Conservation (phyloP, 2,329 filamentous ascomycete genomes). For the Paracoccidioides brasiliensis region DNA sequence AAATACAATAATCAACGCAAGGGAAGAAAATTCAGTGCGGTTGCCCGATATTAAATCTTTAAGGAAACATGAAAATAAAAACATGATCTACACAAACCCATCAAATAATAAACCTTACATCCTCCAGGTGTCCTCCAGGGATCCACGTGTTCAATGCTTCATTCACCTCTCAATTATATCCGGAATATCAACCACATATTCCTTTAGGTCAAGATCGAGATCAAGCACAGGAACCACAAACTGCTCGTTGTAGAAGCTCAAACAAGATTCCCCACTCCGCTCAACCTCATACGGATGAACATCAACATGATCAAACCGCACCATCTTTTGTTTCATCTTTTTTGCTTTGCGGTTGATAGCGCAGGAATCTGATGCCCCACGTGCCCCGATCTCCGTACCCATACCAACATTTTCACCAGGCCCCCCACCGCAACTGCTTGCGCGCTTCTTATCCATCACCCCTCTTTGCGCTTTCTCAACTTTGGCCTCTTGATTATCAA, state of each 20-base stretch:
- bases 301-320: conserved; percentile 5
- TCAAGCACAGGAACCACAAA: conserved; percentile 40
- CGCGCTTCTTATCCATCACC: neutral
- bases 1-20: neutral
- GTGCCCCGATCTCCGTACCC: too few relatives aligned
- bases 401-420: neutral
- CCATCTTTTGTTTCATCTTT: neutral
- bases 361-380: neutral
- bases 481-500: neutral
- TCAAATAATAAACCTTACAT: neutral
- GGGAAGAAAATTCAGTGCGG: neutral
- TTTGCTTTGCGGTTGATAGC: neutral
- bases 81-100: neutral
- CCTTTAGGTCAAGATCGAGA: conserved; percentile 21
- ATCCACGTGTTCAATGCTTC: too few relatives aligned
- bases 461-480: neutral
- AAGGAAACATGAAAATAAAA: neutral
- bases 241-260: conserved; percentile 4
- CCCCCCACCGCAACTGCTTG: too few relatives aligned
- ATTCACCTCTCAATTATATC: conserved; percentile 1
- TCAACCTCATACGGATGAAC: conserved; percentile 2
- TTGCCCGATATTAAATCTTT: too few relatives aligned
- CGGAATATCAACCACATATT: conserved; percentile 1
- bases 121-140: neutral
- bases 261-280: neutral